These are phyloP conservation scores for Physcomitrellopsis africana DNA, from an alignment of 225 moss, liverwort and hornwort genomes.

Conservation along the genomic window DNA sequence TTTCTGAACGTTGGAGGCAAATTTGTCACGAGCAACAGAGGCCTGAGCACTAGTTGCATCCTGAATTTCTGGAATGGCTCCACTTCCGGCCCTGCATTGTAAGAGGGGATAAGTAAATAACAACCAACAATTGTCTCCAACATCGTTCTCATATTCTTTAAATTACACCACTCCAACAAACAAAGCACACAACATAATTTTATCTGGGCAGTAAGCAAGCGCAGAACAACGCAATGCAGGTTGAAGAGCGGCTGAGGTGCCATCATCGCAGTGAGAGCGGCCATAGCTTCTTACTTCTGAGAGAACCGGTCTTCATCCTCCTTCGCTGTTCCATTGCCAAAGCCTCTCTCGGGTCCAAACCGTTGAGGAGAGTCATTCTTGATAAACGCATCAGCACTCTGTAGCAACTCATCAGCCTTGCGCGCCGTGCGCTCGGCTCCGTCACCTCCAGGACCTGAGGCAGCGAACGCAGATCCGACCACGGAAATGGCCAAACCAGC, in stretches of 20 bases:
- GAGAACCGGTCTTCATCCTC: constrained; percentile 40
- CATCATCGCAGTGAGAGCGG: no score
- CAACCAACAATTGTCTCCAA: no score
- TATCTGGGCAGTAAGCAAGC: no score
- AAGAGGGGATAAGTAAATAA: no score
- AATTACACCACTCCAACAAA: no score
- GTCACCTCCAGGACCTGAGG: no score
- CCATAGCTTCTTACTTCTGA: constrained; percentile 37
- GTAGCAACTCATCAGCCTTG: constrained; percentile 54
- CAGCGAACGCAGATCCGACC: constrained; percentile 49
- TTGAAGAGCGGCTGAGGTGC: no score
- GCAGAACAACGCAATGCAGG: no score
- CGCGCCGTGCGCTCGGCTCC: constrained; percentile 52
- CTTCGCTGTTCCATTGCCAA: constrained; percentile 32
- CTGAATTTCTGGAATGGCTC: no score
- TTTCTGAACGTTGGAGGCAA: constrained; percentile 38
- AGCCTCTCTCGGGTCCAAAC: constrained; percentile 42
- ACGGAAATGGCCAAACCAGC: constrained; percentile 50
- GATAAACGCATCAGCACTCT: constrained; percentile 42
- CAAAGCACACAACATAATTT: no score
- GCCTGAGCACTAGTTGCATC: no score
- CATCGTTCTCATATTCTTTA: no score
- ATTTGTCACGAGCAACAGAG: constrained; percentile 50
- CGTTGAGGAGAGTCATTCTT: constrained; percentile 58
- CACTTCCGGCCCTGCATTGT: constrained; percentile 58